phyloP scores from a whole-genome alignment of 192 early-diverging fungal genomes.

The Radiomyces spectabilis region DNA sequence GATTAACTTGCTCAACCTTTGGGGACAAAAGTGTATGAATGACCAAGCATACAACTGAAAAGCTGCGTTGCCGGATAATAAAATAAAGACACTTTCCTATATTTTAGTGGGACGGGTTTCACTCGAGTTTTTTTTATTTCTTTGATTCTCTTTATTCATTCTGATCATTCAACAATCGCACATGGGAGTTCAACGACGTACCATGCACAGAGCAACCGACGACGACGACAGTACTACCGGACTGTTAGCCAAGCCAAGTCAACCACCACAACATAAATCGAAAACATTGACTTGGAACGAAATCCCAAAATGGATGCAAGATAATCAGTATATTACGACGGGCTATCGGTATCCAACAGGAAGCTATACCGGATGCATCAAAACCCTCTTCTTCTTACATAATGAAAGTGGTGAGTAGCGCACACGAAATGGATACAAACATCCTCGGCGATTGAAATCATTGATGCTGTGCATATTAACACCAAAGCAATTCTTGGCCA shows the following conservation, averaged over 20 bases:
- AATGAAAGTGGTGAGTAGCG: conserved; percentile 76
- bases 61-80: too few species aligned
- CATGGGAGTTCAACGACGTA: not conserved
- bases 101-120: too few species aligned
- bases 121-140: not conserved
- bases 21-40: too few species aligned
- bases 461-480: too few species aligned
- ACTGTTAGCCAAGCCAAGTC: not conserved
- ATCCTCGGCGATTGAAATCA: too few species aligned
- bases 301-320: conserved; percentile 72
- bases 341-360: conserved; percentile 77
- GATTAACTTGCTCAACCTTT: too few species aligned
- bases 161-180: not conserved
- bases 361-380: conserved; percentile 68
- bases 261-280: too few species aligned
- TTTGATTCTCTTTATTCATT: not conserved
- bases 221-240: not conserved
- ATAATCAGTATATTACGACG: conserved; percentile 70
- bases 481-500: conserved; percentile 17
- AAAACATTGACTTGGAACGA: conserved; percentile 31
- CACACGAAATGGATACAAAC: not conserved
- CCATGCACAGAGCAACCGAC: not conserved
- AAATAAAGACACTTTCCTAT: too few species aligned
- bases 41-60: too few species aligned
- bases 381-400: conserved; percentile 75